Conservation (phyloP, 2,329 filamentous ascomycete species). For the Dothistroma septosporum region DNA sequence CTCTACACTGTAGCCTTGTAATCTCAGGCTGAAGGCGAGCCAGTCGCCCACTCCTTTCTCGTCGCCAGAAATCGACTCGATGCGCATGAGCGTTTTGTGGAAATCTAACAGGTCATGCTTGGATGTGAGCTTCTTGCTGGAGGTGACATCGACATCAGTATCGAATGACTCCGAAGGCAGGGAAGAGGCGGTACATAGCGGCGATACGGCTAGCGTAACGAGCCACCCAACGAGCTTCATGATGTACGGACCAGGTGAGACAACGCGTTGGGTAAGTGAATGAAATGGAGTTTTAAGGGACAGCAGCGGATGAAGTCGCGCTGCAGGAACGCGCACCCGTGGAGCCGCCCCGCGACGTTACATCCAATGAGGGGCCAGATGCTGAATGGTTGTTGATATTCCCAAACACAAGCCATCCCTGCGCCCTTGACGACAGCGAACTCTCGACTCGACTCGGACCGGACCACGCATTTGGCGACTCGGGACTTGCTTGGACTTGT, state of each 20-base stretch:
- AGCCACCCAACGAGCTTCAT: constrained; percentile 7
- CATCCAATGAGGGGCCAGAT: background rate
- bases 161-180: constrained; percentile 10
- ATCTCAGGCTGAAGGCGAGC: constrained; percentile 62
- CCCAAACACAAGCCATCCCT: background rate
- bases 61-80: constrained; percentile 65
- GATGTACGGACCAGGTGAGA: background rate
- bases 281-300: background rate
- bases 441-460: background rate
- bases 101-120: constrained; percentile 59
- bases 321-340: background rate
- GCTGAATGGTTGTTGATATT: background rate
- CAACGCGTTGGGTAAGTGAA: background rate
- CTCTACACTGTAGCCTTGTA: constrained; percentile 59
- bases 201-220: constrained; percentile 3
- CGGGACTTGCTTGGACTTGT: background rate
- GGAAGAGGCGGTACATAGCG: constrained; percentile 7
- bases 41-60: constrained; percentile 67
- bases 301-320: background rate
- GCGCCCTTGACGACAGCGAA: background rate
- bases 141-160: background rate
- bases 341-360: background rate
- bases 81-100: constrained; percentile 70
- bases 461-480: background rate
- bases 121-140: constrained; percentile 20